Conservation (phyloP, 345 rosid species). For the Viola odorata region DNA sequence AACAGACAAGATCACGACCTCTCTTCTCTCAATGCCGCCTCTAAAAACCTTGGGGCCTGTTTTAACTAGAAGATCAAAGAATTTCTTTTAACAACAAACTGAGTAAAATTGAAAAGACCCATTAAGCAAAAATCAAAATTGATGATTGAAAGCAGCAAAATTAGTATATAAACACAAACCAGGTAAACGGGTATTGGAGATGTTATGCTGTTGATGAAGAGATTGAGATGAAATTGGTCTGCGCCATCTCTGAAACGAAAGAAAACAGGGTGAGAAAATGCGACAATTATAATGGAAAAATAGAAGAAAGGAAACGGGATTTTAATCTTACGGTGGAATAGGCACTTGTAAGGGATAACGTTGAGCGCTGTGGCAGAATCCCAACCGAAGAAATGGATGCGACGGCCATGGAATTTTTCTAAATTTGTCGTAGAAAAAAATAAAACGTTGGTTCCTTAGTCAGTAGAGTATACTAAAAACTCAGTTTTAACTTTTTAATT, state of each 20-base stretch:
- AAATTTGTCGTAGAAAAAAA: neutral
- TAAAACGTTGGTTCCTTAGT: no score
- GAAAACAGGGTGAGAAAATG: neutral
- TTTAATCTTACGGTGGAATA: neutral
- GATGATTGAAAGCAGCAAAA: neutral
- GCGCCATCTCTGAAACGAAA: slow-evolving; percentile 34
- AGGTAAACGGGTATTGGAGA: slow-evolving; percentile 19
- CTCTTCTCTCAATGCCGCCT: slow-evolving; percentile 47
- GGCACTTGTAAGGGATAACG: neutral
- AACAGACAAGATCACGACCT: slow-evolving; percentile 37
- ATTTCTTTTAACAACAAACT: neutral
- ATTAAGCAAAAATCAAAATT: neutral
- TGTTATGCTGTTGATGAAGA: slow-evolving; percentile 10
- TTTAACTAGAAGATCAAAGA: slow-evolving; percentile 22
- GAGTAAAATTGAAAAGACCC: no score
- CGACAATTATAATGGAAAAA: neutral
- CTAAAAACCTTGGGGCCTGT: slow-evolving; percentile 1
- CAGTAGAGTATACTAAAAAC: no score
- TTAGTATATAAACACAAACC: slow-evolving; percentile 13
- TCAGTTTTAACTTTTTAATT: no score
- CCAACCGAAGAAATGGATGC: slow-evolving; percentile 30
- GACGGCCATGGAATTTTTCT: slow-evolving; percentile 44
- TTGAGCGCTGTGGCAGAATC: neutral
- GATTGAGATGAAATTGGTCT: slow-evolving; percentile 22
- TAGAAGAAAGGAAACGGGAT: neutral